phyloP scores from a whole-genome alignment of 1,284 basidiomycete genomes.

The Meripilus lineatus region DNA sequence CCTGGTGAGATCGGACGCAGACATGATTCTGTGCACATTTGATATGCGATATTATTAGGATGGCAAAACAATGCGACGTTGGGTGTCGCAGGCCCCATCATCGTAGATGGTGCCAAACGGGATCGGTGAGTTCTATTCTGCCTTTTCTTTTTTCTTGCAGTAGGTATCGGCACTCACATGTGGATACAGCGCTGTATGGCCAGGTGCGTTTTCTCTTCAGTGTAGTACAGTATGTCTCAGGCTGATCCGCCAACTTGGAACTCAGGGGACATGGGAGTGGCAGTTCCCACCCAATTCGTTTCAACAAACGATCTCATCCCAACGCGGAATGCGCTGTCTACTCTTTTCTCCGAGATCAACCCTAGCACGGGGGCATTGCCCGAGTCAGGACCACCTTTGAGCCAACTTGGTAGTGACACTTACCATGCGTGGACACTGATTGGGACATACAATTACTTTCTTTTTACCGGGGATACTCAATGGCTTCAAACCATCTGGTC shows the following conservation, averaged over 20 bases:
- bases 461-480: constrained; percentile 42
- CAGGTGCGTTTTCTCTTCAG: constrained; percentile 28
- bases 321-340: constrained; percentile 50
- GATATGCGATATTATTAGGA: constrained; percentile 25
- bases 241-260: background rate
- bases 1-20: constrained; percentile 24
- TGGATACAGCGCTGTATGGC: constrained; percentile 47
- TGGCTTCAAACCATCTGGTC: constrained; percentile 41
- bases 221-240: background rate
- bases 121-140: constrained; percentile 38
- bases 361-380: constrained; percentile 48
- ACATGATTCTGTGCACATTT: background rate
- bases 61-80: constrained; percentile 56
- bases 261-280: constrained; percentile 57
- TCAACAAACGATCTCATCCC: constrained; percentile 54
- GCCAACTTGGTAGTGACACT: constrained; percentile 41
- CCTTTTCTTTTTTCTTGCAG: background rate
- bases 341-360: constrained; percentile 52
- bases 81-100: constrained; percentile 54
- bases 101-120: constrained; percentile 59
- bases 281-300: constrained; percentile 55
- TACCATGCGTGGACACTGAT: constrained; percentile 44
- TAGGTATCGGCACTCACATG: background rate
- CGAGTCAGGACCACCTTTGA: constrained; percentile 54
- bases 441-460: constrained; percentile 39